Evolutionary conservation across 78 protist genomes (phyloP).

Genomic region (Neovahlkampfia damariscottae): DNA sequence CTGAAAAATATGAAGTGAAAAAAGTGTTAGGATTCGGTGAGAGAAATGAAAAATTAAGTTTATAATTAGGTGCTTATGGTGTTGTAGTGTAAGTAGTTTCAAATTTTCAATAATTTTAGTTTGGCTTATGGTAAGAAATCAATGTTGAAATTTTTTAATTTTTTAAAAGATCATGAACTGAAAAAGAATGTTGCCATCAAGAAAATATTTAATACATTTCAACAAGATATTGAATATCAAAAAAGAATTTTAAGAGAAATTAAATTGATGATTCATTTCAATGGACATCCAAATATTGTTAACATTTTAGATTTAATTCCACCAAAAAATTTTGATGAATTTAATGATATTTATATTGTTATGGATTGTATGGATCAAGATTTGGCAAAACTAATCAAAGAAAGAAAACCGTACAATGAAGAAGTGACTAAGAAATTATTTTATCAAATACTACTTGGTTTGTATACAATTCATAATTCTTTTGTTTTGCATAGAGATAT

Average conservation of each 20-base stretch:
- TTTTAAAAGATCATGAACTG: too few relatives aligned
- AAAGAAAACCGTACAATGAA: neutral
- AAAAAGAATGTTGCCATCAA: too few relatives aligned
- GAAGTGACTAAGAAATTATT: neutral
- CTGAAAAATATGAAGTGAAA: too few relatives aligned
- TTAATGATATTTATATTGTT: neutral
- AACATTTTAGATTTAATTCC: neutral
- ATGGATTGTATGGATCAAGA: neutral
- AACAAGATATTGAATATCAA: too few relatives aligned
- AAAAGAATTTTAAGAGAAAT: slow-evolving; percentile 2
- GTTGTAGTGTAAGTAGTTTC: too few relatives aligned
- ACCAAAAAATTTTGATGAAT: neutral
- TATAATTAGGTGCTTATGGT: too few relatives aligned
- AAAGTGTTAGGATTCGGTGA: too few relatives aligned
- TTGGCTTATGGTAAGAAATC: too few relatives aligned
- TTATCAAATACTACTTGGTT: neutral
- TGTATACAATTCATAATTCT: neutral
- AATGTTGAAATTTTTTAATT: too few relatives aligned
- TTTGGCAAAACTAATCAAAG: neutral
- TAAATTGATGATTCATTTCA: neutral
- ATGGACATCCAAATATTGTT: neutral
- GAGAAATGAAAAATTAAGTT: too few relatives aligned
- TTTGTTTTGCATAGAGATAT: neutral
- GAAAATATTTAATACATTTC: too few relatives aligned
- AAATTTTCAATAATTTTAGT: too few relatives aligned